Evolutionary conservation across 2,329 filamentous ascomycete genomes (phyloP).

Genomic region (Thermothelomyces thermophilus): DNA sequence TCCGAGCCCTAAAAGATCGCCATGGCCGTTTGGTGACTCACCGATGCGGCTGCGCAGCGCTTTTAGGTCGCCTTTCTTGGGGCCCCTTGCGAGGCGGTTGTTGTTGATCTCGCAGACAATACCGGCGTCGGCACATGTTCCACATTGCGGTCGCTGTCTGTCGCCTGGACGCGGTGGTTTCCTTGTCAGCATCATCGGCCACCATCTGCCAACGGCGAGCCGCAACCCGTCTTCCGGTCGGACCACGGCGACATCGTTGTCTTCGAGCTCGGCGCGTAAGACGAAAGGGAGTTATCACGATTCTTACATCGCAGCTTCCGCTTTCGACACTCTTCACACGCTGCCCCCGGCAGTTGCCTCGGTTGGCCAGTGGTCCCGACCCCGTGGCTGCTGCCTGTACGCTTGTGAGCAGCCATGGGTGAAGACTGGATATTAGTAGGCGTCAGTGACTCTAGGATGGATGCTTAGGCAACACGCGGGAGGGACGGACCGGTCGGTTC

Average conservation of each 20-base stretch:
- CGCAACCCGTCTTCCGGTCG: not conserved
- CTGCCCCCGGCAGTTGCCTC: slow-evolving; percentile 22
- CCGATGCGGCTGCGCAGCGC: slow-evolving; percentile 23
- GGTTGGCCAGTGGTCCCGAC: slow-evolving; percentile 10
- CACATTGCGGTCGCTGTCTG: slow-evolving; percentile 21
- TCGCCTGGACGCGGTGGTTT: slow-evolving; percentile 16
- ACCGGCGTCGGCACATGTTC: slow-evolving; percentile 21
- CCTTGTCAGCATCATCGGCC: slow-evolving; percentile 8
- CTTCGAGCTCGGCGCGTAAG: not conserved
- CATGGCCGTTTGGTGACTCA: slow-evolving; percentile 2
- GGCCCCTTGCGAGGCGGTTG: slow-evolving; percentile 22
- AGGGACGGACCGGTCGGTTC: slow-evolving; percentile 5
- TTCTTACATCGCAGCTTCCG: slow-evolving; percentile 24
- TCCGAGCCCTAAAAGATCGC: too few species aligned
- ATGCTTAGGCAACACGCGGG: slow-evolving; percentile 1
- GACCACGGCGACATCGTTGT: not conserved
- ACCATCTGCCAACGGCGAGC: not conserved
- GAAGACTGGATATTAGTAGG: slow-evolving; percentile 4
- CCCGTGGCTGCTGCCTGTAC: slow-evolving; percentile 17
- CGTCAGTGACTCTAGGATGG: not conserved
- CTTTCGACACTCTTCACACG: slow-evolving; percentile 26
- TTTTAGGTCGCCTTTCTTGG: slow-evolving; percentile 26
- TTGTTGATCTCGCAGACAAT: slow-evolving; percentile 22
- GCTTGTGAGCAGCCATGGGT: slow-evolving; percentile 19
- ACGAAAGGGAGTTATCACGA: not conserved